Conservation (phyloP, 2,329 filamentous ascomycete species). For the Cercospora zeina region DNA sequence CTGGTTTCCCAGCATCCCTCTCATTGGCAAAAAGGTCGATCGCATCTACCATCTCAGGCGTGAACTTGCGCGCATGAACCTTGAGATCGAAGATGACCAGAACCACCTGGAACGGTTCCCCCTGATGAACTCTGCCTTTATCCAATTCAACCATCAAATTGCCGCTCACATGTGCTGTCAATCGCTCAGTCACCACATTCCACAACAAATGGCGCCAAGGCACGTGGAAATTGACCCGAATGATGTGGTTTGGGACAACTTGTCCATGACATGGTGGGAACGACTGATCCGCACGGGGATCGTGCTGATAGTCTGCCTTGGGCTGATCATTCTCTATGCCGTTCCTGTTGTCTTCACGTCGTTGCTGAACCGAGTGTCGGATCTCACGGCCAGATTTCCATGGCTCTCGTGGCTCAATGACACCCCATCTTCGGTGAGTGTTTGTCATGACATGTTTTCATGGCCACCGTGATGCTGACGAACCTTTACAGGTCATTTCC, state of each 20-base stretch:
- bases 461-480: background rate
- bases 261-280: constrained; percentile 94
- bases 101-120: constrained; percentile 81
- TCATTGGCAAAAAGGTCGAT: constrained; percentile 87
- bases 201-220: constrained; percentile 88
- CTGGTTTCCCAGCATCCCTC: constrained; percentile 77
- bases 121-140: constrained; percentile 92
- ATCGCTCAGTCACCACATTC: constrained; percentile 83
- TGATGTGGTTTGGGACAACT: constrained; percentile 95
- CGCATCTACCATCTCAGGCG: constrained; percentile 88
- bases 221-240: constrained; percentile 90
- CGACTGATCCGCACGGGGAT: constrained; percentile 70
- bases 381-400: constrained; percentile 62
- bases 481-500: constrained; percentile 53
- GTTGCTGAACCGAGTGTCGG: constrained; percentile 72
- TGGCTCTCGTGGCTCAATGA: constrained; percentile 71
- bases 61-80: constrained; percentile 81
- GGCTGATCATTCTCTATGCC: constrained; percentile 84
- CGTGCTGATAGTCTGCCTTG: constrained; percentile 65
- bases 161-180: constrained; percentile 98
- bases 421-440: constrained; percentile 53
- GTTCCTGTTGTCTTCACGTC: constrained; percentile 88
- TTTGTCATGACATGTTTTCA: background rate
- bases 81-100: constrained; percentile 91
- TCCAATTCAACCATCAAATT: constrained; percentile 97